Evolutionary conservation across 129 eudicot species (phyloP), one percentile per base, ranked within the genome.

Genomic region (Flaveria brownii): DNA sequence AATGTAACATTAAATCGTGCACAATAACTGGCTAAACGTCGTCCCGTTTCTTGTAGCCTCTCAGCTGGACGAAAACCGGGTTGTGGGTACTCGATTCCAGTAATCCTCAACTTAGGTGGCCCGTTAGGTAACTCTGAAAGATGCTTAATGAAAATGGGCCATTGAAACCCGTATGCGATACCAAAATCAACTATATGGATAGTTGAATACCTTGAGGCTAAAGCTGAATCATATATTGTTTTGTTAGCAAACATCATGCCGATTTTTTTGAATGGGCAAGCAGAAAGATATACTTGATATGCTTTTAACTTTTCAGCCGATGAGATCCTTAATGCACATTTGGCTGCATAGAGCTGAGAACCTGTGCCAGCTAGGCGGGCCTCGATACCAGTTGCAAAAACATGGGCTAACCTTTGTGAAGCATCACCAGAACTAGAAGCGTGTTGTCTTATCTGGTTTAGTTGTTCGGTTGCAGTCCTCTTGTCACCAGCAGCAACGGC

Each of bases 301-400:
- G 98, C 91, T 76, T 88, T 87, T 18, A 93, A 77, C 72, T 70
- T 87, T 20, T 87, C 83, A 8, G 92, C 78, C 2, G 93, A 80
- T 0, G 90, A 69, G 13, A 85, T 85, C 49, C 78, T 77, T 17
- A 68, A 36, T 18, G 78, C 59, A 20, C 84, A 59, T n/a, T 79
- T 74, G 47, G 86, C 78, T 33, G 88, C 85, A 72, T 85, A 88
- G 17, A 85, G 81, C 71, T 86, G 88, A 16, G 84, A 82, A 2
- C 94, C 94, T 6, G 92, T 88, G 47, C 97, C 97, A 70, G 88
- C 85, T 56, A 91, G 76, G 50, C 97, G 97, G 18, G 97, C 92
- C 75, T 91, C 94, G 16, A 88, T 84, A 17, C 90, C 92, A 23
- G 59, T 50, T 20, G 85, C 84, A 70, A 91, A 88, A 16, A 88